A percentile compares a stretch with the other conserved stretches of the same genome.
These are phyloP conservation scores for Ogataea nitratoaversa DNA, from an alignment of 805 yeast genomes.

Conservation along the genomic window DNA sequence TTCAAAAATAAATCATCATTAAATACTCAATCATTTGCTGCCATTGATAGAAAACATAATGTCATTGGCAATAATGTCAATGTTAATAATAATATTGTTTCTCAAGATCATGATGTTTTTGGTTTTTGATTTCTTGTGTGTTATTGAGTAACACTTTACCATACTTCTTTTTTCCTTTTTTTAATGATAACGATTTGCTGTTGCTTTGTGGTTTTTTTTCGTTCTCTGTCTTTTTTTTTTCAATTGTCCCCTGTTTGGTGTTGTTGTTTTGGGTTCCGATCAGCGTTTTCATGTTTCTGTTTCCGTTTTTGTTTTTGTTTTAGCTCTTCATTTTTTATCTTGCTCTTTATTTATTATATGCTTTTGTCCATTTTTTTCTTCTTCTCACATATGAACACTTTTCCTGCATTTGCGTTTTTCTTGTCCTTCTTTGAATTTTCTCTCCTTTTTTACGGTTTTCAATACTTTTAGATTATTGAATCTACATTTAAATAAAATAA, in stretches of 20 bases:
- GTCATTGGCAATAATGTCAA: neutral
- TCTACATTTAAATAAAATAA: too few relatives aligned
- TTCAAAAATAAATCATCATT: neutral
- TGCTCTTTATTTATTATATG: neutral
- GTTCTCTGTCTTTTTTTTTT: neutral
- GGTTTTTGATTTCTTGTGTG: neutral
- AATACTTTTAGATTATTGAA: too few relatives aligned
- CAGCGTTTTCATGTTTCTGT: neutral
- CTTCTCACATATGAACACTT: neutral
- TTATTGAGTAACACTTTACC: too few relatives aligned
- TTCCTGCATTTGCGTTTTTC: too few relatives aligned
- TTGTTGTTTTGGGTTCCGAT: neutral
- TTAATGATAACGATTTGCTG: neutral
- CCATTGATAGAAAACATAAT: neutral
- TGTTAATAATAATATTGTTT: neutral
- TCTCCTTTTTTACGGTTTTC: too few relatives aligned
- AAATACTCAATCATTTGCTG: neutral
- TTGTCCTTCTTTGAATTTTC: too few relatives aligned
- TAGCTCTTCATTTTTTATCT: neutral
- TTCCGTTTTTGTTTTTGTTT: neutral
- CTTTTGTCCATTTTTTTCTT: neutral
- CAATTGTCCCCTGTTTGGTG: conserved; percentile 1
- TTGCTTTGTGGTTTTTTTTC: neutral
- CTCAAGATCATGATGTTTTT: neutral
- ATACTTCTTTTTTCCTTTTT: neutral